phyloP scores from a whole-genome alignment of 768 basidiomycete species.

The Hygrophorus pudorinus region DNA sequence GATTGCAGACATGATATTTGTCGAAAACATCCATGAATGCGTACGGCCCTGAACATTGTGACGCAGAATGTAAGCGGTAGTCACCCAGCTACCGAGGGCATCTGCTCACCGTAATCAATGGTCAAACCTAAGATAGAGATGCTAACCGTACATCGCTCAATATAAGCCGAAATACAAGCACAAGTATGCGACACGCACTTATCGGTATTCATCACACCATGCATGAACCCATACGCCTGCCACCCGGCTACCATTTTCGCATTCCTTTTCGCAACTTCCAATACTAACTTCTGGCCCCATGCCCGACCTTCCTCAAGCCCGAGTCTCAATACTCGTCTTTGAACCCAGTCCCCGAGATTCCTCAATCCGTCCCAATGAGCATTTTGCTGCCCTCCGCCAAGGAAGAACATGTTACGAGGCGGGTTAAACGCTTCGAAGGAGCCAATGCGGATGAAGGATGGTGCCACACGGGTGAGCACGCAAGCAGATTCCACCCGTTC shows the following conservation, averaged over 20 bases:
- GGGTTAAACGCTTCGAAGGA: constrained; percentile 82
- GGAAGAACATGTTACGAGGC: constrained; percentile 50
- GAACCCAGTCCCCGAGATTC: constrained; percentile 68
- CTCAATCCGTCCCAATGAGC: constrained; percentile 68
- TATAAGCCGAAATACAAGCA: neutral
- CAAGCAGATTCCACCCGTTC: constrained; percentile 67
- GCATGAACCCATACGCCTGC: constrained; percentile 94
- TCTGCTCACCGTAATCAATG: constrained; percentile 56
- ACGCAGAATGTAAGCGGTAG: constrained; percentile 1
- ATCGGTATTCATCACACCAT: constrained; percentile 96
- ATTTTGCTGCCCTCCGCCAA: constrained; percentile 70
- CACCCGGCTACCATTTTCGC: constrained; percentile 90
- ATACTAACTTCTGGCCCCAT: constrained; percentile 65
- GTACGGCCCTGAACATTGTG: constrained; percentile 53
- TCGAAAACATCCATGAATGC: constrained; percentile 96
- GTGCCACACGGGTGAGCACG: constrained; percentile 72
- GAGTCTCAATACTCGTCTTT: constrained; percentile 45
- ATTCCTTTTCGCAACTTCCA: constrained; percentile 77
- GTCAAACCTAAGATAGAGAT: constrained; percentile 68
- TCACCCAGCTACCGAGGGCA: neutral
- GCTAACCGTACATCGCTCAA: constrained; percentile 24
- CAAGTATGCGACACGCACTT: constrained; percentile 41
- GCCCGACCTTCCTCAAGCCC: constrained; percentile 36
- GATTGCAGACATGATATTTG: constrained; percentile 81
- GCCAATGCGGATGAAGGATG: constrained; percentile 88